Evolutionary conservation across 805 yeast species (phyloP).

Genomic region (Schizosaccharomyces lindneri): DNA sequence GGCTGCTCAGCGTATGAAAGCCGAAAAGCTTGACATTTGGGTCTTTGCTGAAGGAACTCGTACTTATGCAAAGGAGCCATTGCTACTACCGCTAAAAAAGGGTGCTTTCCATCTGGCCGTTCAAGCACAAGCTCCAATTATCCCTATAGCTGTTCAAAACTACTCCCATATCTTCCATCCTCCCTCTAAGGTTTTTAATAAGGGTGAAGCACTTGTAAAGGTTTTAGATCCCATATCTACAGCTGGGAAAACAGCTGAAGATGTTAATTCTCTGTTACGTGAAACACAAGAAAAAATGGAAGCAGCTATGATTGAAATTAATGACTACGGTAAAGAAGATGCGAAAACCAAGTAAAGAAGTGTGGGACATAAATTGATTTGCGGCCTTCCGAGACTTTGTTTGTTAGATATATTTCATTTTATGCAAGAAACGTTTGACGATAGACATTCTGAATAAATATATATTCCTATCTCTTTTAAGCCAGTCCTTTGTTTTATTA

Average conservation of each 20-base stretch:
- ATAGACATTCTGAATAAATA: no score
- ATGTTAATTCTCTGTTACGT: constrained; percentile 35
- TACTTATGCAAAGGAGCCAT: constrained; percentile 44
- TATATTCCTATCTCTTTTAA: no score
- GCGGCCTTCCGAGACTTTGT: no score
- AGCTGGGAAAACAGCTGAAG: constrained; percentile 40
- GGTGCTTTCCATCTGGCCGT: constrained; percentile 96
- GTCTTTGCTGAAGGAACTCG: constrained; percentile 96
- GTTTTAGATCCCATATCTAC: constrained; percentile 68
- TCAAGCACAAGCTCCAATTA: constrained; percentile 69
- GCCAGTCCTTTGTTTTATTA: no score
- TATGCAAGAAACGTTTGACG: no score
- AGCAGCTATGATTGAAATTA: constrained; percentile 6
- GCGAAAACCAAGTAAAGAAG: no score
- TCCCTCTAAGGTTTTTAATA: constrained; percentile 35
- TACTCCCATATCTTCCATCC: constrained; percentile 49
- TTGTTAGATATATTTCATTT: no score
- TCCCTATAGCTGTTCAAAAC: constrained; percentile 73
- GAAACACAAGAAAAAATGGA: constrained; percentile 36
- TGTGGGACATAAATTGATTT: no score
- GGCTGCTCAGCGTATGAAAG: constrained; percentile 40
- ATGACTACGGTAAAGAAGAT: background rate
- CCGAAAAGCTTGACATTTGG: constrained; percentile 47
- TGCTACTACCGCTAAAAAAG: constrained; percentile 69
- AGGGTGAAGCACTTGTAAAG: constrained; percentile 41